Conservation (phyloP, 306 rosid genomes). For the Gillenia trifoliata region DNA sequence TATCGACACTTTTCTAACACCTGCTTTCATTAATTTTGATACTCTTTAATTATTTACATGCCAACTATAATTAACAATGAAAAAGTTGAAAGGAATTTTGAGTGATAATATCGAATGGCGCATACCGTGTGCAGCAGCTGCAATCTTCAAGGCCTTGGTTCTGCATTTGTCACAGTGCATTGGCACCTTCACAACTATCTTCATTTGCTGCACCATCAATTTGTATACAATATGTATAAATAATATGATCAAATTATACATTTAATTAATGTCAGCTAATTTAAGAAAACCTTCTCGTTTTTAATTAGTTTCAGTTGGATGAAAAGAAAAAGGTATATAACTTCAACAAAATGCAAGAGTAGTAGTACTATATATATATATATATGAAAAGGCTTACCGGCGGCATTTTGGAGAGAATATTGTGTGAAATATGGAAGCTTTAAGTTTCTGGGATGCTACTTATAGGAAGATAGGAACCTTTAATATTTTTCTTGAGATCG, state of each 20-base stretch:
- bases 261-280: neutral
- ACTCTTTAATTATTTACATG: neutral
- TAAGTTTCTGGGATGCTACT: too few species aligned
- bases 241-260: neutral
- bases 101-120: neutral
- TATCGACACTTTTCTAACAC: constrained; percentile 29
- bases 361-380: too few species aligned
- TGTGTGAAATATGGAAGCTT: too few species aligned
- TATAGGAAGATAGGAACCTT: too few species aligned
- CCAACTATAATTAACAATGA: neutral
- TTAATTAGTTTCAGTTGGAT: too few species aligned
- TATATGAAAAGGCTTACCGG: too few species aligned
- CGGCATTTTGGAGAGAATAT: too few species aligned
- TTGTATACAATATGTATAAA: neutral
- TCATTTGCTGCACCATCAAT: constrained; percentile 20
- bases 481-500: too few species aligned
- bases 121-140: constrained; percentile 14
- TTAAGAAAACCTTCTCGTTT: neutral
- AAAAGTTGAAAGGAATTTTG: neutral
- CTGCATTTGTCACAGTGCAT: constrained; percentile 23
- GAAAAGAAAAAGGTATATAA: too few species aligned
- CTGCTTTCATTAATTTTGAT: constrained; percentile 1
- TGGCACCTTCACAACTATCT: constrained; percentile 24
- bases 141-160: constrained; percentile 35
- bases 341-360: too few species aligned